Evolutionary conservation across 805 yeast genomes (phyloP).

Genomic region (Sugiyamaella floridensis): DNA sequence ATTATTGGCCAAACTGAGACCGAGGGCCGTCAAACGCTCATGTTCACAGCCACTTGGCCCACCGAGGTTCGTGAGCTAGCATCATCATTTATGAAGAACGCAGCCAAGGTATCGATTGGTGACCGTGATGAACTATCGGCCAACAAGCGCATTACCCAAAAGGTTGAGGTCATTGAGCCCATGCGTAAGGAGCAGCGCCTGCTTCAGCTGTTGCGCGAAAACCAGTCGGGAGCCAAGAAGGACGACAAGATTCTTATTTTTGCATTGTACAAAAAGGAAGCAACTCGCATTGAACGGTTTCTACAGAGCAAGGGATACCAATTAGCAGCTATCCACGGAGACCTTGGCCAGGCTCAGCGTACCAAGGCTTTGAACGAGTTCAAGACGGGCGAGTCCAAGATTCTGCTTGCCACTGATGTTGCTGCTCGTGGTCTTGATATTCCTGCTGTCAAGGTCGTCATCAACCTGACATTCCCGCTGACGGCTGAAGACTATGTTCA

Average conservation of each 20-base stretch:
- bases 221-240: slow-evolving; percentile 55
- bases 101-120: slow-evolving; percentile 91
- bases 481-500: slow-evolving; percentile 97
- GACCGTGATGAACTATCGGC: slow-evolving; percentile 91
- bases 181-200: slow-evolving; percentile 71
- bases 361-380: slow-evolving; percentile 79
- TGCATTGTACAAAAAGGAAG: slow-evolving; percentile 95
- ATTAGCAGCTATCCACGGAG: slow-evolving; percentile 96
- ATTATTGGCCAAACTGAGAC: slow-evolving; percentile 57
- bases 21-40: slow-evolving; percentile 73
- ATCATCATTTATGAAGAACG: slow-evolving; percentile 66
- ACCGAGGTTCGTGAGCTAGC: slow-evolving; percentile 94
- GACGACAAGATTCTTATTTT: slow-evolving; percentile 84
- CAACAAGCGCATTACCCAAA: slow-evolving; percentile 86
- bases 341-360: slow-evolving; percentile 85
- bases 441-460: slow-evolving; percentile 93
- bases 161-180: slow-evolving; percentile 87
- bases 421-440: slow-evolving; percentile 98
- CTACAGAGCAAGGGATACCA: slow-evolving; percentile 65
- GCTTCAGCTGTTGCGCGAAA: slow-evolving; percentile 62
- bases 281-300: slow-evolving; percentile 77
- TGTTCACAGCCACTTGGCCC: slow-evolving; percentile 99
- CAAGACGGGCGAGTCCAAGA: slow-evolving; percentile 67
- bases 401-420: slow-evolving; percentile 93
- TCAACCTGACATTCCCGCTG: slow-evolving; percentile 91